Evolutionary conservation across 345 rosid genomes (phyloP), one percentile per base, ranked within the genome.

Genomic region (Eucalyptus dawsonii): DNA sequence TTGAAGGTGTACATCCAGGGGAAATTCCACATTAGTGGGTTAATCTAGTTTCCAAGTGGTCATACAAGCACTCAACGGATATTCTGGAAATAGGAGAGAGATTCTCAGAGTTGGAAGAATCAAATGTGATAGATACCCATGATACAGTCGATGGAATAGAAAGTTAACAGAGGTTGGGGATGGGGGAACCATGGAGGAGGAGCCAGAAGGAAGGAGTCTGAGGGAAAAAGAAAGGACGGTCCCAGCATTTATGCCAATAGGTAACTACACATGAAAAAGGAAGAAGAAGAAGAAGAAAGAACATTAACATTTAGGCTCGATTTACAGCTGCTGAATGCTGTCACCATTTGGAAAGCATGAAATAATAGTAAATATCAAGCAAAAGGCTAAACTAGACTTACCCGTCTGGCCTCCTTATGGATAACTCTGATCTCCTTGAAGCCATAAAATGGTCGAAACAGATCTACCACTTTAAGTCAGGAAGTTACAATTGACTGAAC

Each of bases 381-480:
- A 24, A 15, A 15, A 88, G 60, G 88, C 15, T 29, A 87, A 90
- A 88, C 47, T 62, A 89, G 76, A 92, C 94, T 93, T 92, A 93
- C 95, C 50, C n/a, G 91, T 89, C 95, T 92, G 37, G 95, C 93
- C 91, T 94, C 96, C 93, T 92, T 94, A 91, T 93, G 95, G 88
- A 94, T 76, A 62, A 95, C 94, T 93, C 90, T 95, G 91, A 94
- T 93, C 40, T 94, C 97, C 87, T 93, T 93, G 91, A 92, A 94
- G 88, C 97, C 96, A 25, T 92, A 80, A 91, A 94, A 94, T 80
- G 95, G 95, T 72, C 95, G 94, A 88, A 95, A 95, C 87, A 94
- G 93, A 91, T 95, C 97, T 95, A 86, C 53, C 50, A 72, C 53
- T 69, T 65, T 50, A 88, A 76, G 85, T 90, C 91, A 86, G 92